phyloP scores from a whole-genome alignment of 306 rosid genomes.

The Citrullus mucosospermus region DNA sequence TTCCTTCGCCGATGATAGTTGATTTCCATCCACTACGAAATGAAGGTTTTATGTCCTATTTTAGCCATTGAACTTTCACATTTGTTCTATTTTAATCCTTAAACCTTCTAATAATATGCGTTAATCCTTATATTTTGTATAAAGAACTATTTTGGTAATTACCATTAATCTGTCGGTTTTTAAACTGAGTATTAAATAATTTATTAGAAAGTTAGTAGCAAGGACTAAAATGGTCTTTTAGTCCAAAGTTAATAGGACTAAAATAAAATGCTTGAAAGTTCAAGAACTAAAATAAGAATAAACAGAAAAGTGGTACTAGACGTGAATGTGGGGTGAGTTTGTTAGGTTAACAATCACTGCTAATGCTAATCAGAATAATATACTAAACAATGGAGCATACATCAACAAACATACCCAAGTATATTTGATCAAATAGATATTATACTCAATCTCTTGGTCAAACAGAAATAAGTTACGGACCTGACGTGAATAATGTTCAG shows the following conservation, averaged over 20 bases:
- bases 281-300: not conserved
- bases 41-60: no score
- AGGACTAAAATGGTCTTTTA: not conserved
- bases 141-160: not conserved
- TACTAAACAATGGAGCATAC: not conserved
- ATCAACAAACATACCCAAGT: not conserved
- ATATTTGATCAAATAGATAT: not conserved
- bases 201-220: not conserved
- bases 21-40: no score
- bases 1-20: no score
- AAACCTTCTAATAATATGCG: not conserved
- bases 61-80: no score
- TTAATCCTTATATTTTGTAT: not conserved
- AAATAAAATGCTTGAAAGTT: not conserved
- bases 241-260: not conserved
- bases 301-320: not conserved
- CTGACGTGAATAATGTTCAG: slow-evolving; percentile 99
- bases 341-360: not conserved
- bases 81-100: no score
- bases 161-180: not conserved
- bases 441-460: not conserved
- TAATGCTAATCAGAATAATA: not conserved
- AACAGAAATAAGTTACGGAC: slow-evolving; percentile 22
- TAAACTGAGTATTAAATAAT: no score
- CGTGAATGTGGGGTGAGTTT: not conserved